These are phyloP conservation scores for Gilbertella persicaria DNA, from an alignment of 371 early-diverging fungal species.

Conservation along the genomic window DNA sequence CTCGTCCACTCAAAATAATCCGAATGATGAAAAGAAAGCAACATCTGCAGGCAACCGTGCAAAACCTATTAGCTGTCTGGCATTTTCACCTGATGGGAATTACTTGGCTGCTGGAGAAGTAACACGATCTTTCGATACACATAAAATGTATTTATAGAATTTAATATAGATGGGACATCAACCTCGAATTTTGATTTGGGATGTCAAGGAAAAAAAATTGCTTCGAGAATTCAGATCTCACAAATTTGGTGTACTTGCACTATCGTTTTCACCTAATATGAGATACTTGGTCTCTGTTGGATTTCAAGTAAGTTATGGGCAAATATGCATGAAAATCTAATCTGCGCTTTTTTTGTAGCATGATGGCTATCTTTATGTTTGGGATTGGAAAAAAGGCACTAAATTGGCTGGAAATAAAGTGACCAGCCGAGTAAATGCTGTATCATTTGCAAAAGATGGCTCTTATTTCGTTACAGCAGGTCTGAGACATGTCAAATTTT, in stretches of 20 bases:
- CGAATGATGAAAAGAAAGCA: slow-evolving; percentile 34
- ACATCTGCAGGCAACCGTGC: slow-evolving; percentile 50
- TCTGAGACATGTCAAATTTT: slow-evolving; percentile 78
- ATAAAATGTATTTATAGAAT: too few relatives aligned
- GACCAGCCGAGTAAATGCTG: slow-evolving; percentile 64
- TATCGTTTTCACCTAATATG: slow-evolving; percentile 76
- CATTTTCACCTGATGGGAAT: slow-evolving; percentile 78
- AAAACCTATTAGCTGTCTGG: slow-evolving; percentile 75
- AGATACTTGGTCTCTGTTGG: slow-evolving; percentile 79
- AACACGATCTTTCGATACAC: too few relatives aligned
- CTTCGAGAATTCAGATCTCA: slow-evolving; percentile 74
- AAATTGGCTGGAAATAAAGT: slow-evolving; percentile 72
- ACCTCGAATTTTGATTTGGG: slow-evolving; percentile 79
- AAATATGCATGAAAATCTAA: background rate
- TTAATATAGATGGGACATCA: slow-evolving; percentile 75
- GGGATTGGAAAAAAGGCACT: slow-evolving; percentile 77
- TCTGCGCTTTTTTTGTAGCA: slow-evolving; percentile 49
- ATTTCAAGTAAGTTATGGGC: slow-evolving; percentile 62
- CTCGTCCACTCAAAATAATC: slow-evolving; percentile 9
- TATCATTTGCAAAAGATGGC: slow-evolving; percentile 71
- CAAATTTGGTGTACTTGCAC: slow-evolving; percentile 76
- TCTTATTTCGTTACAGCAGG: slow-evolving; percentile 82
- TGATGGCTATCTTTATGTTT: slow-evolving; percentile 80
- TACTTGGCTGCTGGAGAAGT: slow-evolving; percentile 85
- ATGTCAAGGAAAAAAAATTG: slow-evolving; percentile 54